These are phyloP conservation scores for Globisporangium cederbergense DNA, from an alignment of 352 stramenopile species.

Conservation along the genomic window DNA sequence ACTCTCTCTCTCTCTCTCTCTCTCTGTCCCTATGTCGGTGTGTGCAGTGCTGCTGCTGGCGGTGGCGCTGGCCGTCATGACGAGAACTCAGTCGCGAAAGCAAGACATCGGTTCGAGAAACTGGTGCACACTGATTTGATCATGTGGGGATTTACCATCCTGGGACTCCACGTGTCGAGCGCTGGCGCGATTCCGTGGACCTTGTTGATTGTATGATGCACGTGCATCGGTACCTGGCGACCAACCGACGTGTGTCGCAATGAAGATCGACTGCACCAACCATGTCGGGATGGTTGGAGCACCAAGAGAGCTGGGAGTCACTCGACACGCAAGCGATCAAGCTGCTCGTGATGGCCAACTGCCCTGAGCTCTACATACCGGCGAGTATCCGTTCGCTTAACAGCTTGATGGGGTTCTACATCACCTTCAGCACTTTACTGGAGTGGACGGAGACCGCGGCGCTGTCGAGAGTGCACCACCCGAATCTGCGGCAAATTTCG, in stretches of 20 bases:
- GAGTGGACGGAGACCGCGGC: background rate
- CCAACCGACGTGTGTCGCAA: background rate
- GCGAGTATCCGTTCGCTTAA: conserved; percentile 1
- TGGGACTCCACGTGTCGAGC: conserved; percentile 9
- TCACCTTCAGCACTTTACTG: background rate
- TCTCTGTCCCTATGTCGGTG: too few relatives aligned
- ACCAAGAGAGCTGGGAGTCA: background rate
- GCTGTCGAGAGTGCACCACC: background rate
- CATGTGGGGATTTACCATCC: conserved; percentile 1
- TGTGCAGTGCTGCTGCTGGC: too few relatives aligned
- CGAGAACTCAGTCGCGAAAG: background rate
- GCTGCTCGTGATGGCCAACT: conserved; percentile 7
- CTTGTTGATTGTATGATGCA: background rate
- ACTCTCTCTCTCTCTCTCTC: too few relatives aligned
- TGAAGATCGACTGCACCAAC: conserved; percentile 4
- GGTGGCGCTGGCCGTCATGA: too few relatives aligned
- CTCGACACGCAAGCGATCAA: background rate
- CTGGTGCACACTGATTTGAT: background rate
- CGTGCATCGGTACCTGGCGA: background rate
- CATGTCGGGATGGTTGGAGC: background rate
- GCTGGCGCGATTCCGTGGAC: background rate
- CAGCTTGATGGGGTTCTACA: background rate
- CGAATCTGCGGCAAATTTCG: conserved; percentile 3
- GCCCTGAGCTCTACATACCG: background rate
- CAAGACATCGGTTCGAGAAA: background rate